Conservation (phyloP, 176 grass and related monocot genomes). For the Phoenix roebelenii region DNA sequence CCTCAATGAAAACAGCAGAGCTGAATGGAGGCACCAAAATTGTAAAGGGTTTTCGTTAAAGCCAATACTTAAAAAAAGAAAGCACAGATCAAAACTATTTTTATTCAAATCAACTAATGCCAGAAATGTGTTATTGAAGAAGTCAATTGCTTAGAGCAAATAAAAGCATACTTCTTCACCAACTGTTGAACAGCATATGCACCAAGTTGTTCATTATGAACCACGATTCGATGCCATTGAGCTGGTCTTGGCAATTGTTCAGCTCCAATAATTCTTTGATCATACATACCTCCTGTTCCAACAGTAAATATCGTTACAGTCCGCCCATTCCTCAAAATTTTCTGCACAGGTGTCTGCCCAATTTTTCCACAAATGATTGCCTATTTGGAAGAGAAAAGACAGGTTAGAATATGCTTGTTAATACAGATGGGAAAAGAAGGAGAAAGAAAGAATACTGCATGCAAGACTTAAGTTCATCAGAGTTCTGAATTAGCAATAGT, state of each 20-base stretch:
- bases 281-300: slow-evolving; percentile 93
- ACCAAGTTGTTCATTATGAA: slow-evolving; percentile 58
- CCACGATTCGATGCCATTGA: slow-evolving; percentile 85
- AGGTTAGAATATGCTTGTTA: neutral
- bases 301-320: slow-evolving; percentile 81
- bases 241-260: slow-evolving; percentile 55
- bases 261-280: slow-evolving; percentile 60
- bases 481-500: slow-evolving; percentile 4
- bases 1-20: slow-evolving; percentile 80
- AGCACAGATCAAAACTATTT: too few species aligned
- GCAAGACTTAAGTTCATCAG: neutral
- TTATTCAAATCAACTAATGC: too few species aligned
- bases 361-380: slow-evolving; percentile 89
- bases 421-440: neutral
- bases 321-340: slow-evolving; percentile 74
- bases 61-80: too few species aligned
- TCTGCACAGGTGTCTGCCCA: slow-evolving; percentile 75
- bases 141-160: too few species aligned
- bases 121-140: too few species aligned
- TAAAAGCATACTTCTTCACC: slow-evolving; percentile 63
- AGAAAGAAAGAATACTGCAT: slow-evolving; percentile 1
- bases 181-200: slow-evolving; percentile 73
- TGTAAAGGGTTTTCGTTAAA: too few species aligned
- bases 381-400: slow-evolving; percentile 34
- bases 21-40: slow-evolving; percentile 21